phyloP scores from a whole-genome alignment of 2,329 filamentous ascomycete species.

The Macroventuria anomochaeta region DNA sequence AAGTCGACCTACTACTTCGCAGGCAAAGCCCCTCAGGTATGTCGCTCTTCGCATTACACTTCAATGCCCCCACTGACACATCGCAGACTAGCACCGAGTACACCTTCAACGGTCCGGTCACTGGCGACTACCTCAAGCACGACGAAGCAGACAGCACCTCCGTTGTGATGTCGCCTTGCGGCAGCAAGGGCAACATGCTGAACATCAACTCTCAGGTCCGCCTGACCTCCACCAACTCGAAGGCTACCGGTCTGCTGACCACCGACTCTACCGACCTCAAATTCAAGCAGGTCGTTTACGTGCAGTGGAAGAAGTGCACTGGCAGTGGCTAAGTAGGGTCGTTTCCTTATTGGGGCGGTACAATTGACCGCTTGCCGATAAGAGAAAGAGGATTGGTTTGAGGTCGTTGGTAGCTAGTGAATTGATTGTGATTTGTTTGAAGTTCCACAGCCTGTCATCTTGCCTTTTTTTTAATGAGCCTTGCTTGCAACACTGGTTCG shows the following conservation, averaged over 20 bases:
- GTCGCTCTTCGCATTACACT: neutral
- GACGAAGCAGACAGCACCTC: conserved; percentile 54
- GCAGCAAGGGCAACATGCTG: conserved; percentile 56
- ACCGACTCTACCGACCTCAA: conserved; percentile 59
- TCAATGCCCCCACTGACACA: conserved; percentile 9
- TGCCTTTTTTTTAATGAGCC: too few relatives aligned
- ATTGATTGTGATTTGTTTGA: too few relatives aligned
- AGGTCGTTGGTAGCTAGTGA: too few relatives aligned
- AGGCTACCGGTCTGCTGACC: conserved; percentile 52
- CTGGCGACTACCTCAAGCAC: conserved; percentile 50
- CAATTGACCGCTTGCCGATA: too few relatives aligned
- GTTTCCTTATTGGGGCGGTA: neutral
- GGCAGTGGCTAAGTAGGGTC: neutral
- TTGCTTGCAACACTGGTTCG: too few relatives aligned
- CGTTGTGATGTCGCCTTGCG: conserved; percentile 61
- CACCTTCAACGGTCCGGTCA: conserved; percentile 50
- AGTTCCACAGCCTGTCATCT: too few relatives aligned
- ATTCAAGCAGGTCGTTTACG: conserved; percentile 53
- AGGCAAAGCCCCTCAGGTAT: conserved; percentile 53
- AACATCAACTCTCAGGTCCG: conserved; percentile 63
- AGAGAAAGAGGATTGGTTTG: too few relatives aligned
- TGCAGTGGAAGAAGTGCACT: conserved; percentile 54
- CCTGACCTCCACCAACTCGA: conserved; percentile 42
- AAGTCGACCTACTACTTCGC: conserved; percentile 64
- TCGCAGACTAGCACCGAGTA: conserved; percentile 47